Evolutionary conservation across 495 filamentous ascomycete species (phyloP), one percentile per base, ranked within the genome.

Genomic region (Aspergillus hancockii): DNA sequence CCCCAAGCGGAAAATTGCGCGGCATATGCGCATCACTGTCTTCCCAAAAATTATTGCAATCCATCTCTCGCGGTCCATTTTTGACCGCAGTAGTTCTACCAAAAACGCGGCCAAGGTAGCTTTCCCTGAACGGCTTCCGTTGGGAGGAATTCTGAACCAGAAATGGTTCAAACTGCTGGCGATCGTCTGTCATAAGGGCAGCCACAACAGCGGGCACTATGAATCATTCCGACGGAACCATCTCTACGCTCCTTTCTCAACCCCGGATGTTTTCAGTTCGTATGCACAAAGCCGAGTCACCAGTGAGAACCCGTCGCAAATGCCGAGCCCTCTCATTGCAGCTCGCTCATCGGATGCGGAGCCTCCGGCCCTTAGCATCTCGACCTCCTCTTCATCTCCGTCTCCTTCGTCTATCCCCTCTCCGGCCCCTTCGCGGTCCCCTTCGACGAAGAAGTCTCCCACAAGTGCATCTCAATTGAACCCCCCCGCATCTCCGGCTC

Each of bases 201-300:
- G 89, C 59, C 94, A 99, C 73, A 87, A 96, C 64, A 96, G 91
- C 58, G 94, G 94, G 1, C 94, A 99, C 70, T 99, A 99, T 72
- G 94, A 99, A 70, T 91, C 92, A 1, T 98, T 98, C 74, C 83
- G 94, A 30, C 84, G 94, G n/a, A 96, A 97, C 71, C 85, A 87
- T 57, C 68, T 88, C 38, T 86, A 81, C 52, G 78, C 84, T 1
- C 91, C 92, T 0, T 97, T 85, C 64, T 90, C 91, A 0, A 97
- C 91, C 0, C 90, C 91, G 0, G 84, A 88, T 67, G 82, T 84
- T 0, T 91, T 93, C 72, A 86, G 88, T 47, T 76, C 82, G 8
- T 87, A 86, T 8, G 88, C 84, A 3, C 84, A 86, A 23, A 90
- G 89, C 64, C 81, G 77, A 19, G 73, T 69, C 13, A 64, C 73